Evolutionary conservation across 352 stramenopile genomes (phyloP).

Genomic region (Sclerospora graminicola): DNA sequence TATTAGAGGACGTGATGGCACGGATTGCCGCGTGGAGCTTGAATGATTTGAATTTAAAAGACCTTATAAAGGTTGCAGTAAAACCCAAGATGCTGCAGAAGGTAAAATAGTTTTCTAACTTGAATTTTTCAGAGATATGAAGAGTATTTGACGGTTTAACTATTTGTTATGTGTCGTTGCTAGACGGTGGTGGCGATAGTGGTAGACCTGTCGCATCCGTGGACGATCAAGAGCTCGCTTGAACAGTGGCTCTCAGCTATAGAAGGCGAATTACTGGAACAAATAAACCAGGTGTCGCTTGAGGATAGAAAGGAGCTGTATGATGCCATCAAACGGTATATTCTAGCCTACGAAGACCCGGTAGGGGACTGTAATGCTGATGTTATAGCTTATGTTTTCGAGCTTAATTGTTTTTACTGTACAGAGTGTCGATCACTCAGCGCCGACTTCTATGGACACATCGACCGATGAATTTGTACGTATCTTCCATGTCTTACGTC

Average conservation of each 20-base stretch:
- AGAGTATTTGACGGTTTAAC: slow-evolving; percentile 2
- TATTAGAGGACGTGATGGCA: slow-evolving; percentile 57
- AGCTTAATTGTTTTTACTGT: not conserved
- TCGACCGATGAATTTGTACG: slow-evolving; percentile 62
- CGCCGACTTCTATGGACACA: slow-evolving; percentile 39
- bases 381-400: not conserved
- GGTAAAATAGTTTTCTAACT: slow-evolving; percentile 8
- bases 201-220: slow-evolving; percentile 61
- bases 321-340: slow-evolving; percentile 52
- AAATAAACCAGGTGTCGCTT: slow-evolving; percentile 50
- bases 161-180: not conserved
- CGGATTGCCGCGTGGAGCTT: slow-evolving; percentile 71
- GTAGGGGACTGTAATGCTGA: slow-evolving; percentile 17
- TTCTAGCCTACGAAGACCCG: slow-evolving; percentile 68
- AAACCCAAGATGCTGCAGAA: slow-evolving; percentile 46
- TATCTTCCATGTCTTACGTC: no score
- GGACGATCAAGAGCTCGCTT: slow-evolving; percentile 73
- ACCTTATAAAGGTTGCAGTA: slow-evolving; percentile 57
- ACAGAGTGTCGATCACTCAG: slow-evolving; percentile 49
- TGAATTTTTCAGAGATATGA: not conserved
- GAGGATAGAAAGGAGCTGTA: slow-evolving; percentile 57
- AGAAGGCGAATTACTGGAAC: slow-evolving; percentile 54
- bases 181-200: slow-evolving; percentile 61
- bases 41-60: slow-evolving; percentile 55
- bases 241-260: slow-evolving; percentile 75